Base-by-base conservation (phyloP, 2,329 filamentous ascomycete genomes). In the Gliomastix tumulicola region DNA sequence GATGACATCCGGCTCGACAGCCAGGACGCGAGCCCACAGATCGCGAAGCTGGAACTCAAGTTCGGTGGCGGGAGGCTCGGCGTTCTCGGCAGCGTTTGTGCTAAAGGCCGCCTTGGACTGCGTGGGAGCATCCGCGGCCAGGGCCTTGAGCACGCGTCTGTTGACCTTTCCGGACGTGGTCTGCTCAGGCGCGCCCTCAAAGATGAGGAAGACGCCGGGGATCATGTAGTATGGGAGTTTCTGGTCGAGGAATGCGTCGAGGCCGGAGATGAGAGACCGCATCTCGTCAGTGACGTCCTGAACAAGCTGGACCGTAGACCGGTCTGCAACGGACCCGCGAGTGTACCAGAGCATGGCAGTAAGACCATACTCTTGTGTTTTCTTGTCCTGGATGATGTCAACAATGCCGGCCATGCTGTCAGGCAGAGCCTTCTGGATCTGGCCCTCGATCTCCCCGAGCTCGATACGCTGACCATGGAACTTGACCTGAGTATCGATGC, bases 401-500 rank as follows among this genome's bases (percentile, higher is more conserved):
- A 36, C 42, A 3, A 32, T 40, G 8, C 37, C 30, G 2, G 21
- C 22, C 12, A 22, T 19, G 12, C 18, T 19, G 19, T 22, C 21
- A 31, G 33, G 23, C 32, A 43, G 5, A 27, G 25, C n/a, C 28
- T 23, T 9, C 6, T 32, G n/a, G 15, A 41, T 17, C 16, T 23
- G 33, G 10, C 41, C 32, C 37, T 79, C 83, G 37, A 94, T 82
- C 52, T 94, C 88, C 2, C 76, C 74, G 11, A 89, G 71, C 52
- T 94, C 87, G 23, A 94, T 79, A 32, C 84, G 69, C 45, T 89
- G 83, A 0, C 88, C 88, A 32, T 85, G 74, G 10, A 94, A 68
- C 54, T 94, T 94, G 39, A 92, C 68, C 55, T 94, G 86, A 41
- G 84, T 83, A 46, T 94, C 88, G 18, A 81, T 66, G 23, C 86